Base-by-base conservation (phyloP, 2,329 filamentous ascomycete genomes). In the Cercospora nicotianae region DNA sequence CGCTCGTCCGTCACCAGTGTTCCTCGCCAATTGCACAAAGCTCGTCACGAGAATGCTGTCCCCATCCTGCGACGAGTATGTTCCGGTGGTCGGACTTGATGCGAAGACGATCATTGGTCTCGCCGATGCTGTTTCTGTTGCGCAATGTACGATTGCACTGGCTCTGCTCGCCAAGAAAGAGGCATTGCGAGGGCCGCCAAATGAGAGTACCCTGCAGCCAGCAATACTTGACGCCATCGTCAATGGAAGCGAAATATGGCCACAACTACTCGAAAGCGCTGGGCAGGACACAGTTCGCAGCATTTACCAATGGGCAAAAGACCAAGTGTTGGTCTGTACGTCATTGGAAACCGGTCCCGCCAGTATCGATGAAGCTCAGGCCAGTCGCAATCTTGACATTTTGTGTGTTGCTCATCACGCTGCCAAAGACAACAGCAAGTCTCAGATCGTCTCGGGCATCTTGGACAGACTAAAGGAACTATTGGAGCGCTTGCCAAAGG, bases 171-270 rank as follows among this genome's bases (percentile, higher is more conserved):
- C 67, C n/a, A 69, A 60, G 33, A 45, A 64, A 12, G 45, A 26
- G 30, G 59, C 23, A 36, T 28, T 8, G 48, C 45, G 45, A 67
- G 68, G 28, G 48, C 58, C 18, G 51, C 31, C 12, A 61, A 63
- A 48, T 33, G 70, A 71, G 18, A 60, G 23, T n/a, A 58, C 51
- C 16, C 18, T 72, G 18, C 68, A 70, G 59, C 13, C 75, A 33
- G 79, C 79, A 7, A 75, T 84, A 60, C 77, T 81, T 55, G 73
- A 73, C 18, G 79, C 79, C 7, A 75, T 83, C n/a, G 78, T 80
- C 10, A 73, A 76, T 30, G 80, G 81, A 36, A 79, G 77, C 53
- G 76, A 79, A n/a, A 77, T 80, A 12, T 83, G 81, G 77, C 74
- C 81, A 2, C 80, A 83, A 66, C 75, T 84, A 7, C 72, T 83